Percentiles rank a stretch among this genome's conserved stretches.
Conservation (phyloP, 768 basidiomycete genomes). For the Amanita polypyramis region DNA sequence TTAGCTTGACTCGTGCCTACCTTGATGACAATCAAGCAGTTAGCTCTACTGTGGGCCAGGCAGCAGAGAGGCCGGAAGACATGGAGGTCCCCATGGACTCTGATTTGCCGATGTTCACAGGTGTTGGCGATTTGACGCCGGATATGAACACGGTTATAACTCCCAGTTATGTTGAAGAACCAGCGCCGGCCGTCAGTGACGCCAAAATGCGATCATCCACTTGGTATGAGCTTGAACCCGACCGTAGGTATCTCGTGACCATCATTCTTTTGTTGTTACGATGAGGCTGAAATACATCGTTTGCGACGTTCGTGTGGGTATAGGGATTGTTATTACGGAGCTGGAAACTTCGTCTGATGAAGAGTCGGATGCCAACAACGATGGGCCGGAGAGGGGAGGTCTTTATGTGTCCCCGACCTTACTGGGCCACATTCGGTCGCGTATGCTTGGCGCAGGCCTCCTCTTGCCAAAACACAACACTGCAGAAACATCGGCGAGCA, state of each 20-base stretch:
- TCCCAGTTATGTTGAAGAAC: constrained; percentile 33
- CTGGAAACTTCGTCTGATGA: constrained; percentile 41
- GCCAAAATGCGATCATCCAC: constrained; percentile 53
- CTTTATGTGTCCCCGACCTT: constrained; percentile 34
- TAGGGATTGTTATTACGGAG: constrained; percentile 58
- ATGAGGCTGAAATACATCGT: not conserved
- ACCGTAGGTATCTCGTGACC: constrained; percentile 35
- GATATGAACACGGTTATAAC: constrained; percentile 1
- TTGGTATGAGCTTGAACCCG: constrained; percentile 63
- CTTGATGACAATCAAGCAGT: constrained; percentile 6
- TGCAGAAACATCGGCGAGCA: constrained; percentile 19
- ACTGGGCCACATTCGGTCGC: constrained; percentile 33
- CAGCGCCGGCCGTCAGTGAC: constrained; percentile 23
- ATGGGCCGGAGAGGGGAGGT: constrained; percentile 8
- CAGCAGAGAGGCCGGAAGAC: constrained; percentile 5
- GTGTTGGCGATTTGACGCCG: not conserved
- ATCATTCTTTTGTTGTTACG: not conserved
- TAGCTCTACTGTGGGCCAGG: too few species aligned
- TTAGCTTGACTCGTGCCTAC: constrained; percentile 22
- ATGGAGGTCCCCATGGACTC: constrained; percentile 9
- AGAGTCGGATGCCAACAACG: constrained; percentile 21
- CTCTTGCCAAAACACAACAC: constrained; percentile 8
- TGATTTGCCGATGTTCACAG: constrained; percentile 8
- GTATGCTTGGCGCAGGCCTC: constrained; percentile 11
- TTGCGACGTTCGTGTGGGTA: constrained; percentile 5